Conservation (phyloP, 306 rosid species). For the Cyclanthera cordifolia region DNA sequence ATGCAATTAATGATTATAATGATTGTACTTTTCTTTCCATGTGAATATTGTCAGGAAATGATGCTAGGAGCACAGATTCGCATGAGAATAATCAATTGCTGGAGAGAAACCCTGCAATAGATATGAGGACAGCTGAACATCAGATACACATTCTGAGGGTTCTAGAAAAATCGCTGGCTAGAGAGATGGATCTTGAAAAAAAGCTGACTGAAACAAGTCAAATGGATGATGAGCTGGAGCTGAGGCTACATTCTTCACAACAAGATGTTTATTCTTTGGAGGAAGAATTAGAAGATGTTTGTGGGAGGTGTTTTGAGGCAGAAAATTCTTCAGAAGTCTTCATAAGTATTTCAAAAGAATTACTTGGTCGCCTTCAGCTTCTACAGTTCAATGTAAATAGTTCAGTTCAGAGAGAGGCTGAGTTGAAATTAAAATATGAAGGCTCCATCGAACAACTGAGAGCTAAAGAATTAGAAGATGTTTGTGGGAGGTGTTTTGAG, state of each 20-base stretch:
- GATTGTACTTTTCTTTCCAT: not conserved
- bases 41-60: constrained; percentile 33
- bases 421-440: constrained; percentile 46
- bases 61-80: constrained; percentile 20
- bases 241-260: constrained; percentile 31
- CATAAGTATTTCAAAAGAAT: constrained; percentile 52
- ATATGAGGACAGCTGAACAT: constrained; percentile 55
- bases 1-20: not conserved
- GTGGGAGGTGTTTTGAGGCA: constrained; percentile 53
- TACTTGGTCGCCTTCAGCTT: constrained; percentile 51
- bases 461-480: constrained; percentile 19
- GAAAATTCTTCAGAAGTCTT: constrained; percentile 43
- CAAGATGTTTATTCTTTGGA: constrained; percentile 36
- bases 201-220: constrained; percentile 36
- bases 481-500: constrained; percentile 52
- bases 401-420: constrained; percentile 41
- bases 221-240: constrained; percentile 36
- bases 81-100: constrained; percentile 31
- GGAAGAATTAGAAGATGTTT: constrained; percentile 46
- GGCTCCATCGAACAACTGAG: constrained; percentile 26
- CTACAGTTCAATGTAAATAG: constrained; percentile 56
- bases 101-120: constrained; percentile 23
- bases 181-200: constrained; percentile 75
- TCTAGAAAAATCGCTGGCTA: constrained; percentile 69
- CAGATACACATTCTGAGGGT: constrained; percentile 56